A percentile compares a stretch with the other conserved stretches of the same genome.
Conservation (phyloP, 352 stramenopile genomes). For the Phytopythium helicoides region DNA sequence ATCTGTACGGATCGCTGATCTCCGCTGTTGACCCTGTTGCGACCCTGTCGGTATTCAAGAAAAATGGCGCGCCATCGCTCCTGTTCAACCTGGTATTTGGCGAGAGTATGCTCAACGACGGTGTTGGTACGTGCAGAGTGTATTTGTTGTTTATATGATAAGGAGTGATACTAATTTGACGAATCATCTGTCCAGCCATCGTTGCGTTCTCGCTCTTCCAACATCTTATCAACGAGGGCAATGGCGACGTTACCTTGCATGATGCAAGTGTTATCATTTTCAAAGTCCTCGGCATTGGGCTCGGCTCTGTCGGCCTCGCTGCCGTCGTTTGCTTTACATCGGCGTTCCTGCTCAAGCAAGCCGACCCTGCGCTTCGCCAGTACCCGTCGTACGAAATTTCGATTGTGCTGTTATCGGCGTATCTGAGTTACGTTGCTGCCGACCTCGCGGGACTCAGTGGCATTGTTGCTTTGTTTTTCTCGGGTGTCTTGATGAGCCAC, state of each 20-base stretch:
- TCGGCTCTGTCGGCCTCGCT: conserved; percentile 76
- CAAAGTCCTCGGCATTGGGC: conserved; percentile 80
- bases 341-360: conserved; percentile 79
- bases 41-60: conserved; percentile 93
- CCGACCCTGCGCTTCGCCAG: conserved; percentile 62
- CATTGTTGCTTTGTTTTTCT: conserved; percentile 95
- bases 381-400: conserved; percentile 88
- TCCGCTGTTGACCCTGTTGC: conserved; percentile 93
- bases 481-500: conserved; percentile 86
- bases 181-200: conserved; percentile 75
- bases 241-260: conserved; percentile 66
- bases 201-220: conserved; percentile 85
- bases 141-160: not conserved
- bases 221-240: conserved; percentile 69
- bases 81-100: conserved; percentile 97
- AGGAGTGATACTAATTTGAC: no score
- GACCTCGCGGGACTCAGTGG: conserved; percentile 81
- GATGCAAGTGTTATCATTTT: conserved; percentile 73
- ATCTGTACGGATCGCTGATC: conserved; percentile 92
- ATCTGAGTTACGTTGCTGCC: conserved; percentile 79
- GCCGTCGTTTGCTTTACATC: conserved; percentile 73
- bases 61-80: conserved; percentile 76
- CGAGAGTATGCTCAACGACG: conserved; percentile 95
- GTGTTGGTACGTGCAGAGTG: conserved; percentile 62
- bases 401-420: conserved; percentile 78